These are phyloP conservation scores for Hypomyces perniciosus DNA, from an alignment of 2,329 filamentous ascomycete species.

Conservation along the genomic window DNA sequence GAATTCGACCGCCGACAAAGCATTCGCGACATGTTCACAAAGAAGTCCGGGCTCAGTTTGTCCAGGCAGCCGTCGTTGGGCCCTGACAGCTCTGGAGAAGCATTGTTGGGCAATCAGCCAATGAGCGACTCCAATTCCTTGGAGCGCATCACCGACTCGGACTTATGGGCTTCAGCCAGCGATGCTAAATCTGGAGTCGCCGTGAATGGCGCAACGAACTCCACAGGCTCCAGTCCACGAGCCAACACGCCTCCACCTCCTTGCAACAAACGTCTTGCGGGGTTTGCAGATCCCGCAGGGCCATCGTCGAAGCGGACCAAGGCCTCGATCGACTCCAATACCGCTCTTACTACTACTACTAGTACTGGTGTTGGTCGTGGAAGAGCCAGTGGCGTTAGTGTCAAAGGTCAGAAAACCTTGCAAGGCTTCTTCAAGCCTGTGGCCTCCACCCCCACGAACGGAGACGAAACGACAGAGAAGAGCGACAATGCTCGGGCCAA, in stretches of 20 bases:
- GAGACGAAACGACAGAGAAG: neutral
- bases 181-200: neutral
- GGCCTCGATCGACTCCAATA: neutral
- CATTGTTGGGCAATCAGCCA: neutral
- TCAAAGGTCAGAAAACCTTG: slow-evolving; percentile 49
- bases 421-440: slow-evolving; percentile 71
- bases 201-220: neutral
- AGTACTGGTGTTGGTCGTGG: neutral
- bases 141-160: neutral
- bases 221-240: neutral
- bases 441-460: slow-evolving; percentile 9
- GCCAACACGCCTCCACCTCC: neutral
- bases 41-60: slow-evolving; percentile 23
- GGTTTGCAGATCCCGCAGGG: neutral
- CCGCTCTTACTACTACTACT: neutral
- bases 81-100: neutral
- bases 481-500: slow-evolving; percentile 12
- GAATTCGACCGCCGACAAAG: slow-evolving; percentile 80
- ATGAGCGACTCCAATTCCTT: neutral
- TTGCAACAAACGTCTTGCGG: slow-evolving; percentile 5
- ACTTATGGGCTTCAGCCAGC: neutral
- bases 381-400: neutral
- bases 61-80: neutral
- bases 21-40: slow-evolving; percentile 86
- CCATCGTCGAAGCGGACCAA: slow-evolving; percentile 8